Base-by-base conservation (phyloP, 176 grass and related monocot species). In the Rhynchospora pubera region DNA sequence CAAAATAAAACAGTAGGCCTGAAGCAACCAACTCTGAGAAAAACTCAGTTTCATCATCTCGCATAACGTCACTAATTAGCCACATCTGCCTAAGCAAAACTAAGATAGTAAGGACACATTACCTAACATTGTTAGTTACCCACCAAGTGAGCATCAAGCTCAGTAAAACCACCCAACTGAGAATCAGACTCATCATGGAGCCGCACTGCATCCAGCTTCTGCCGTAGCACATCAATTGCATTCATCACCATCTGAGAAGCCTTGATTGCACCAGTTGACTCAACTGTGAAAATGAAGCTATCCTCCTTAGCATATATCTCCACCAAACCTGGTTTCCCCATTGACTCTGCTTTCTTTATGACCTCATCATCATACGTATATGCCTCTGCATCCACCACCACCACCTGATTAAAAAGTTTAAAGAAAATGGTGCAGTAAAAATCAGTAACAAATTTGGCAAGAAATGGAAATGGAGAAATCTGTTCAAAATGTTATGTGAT, bases 301-400 rank as follows among this genome's bases (percentile, higher is more conserved):
- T 95, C 93, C 72, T 95, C 96, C 83, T 93, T 93, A 0, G 89
- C 76, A 8, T 73, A 91, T 80, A 99, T 93, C 83, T 93, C 96
- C 2, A 99, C 60, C 22, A 99, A 66, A 67, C 93, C 96, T 22
- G 96, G 87, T 81, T 93, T 93, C 47, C 91, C 96, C 89, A 99
- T 91, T 22, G 96, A 89, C 47, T 95, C 96, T 6, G 93, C 84
- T 83, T 95, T 93, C 87, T 95, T 95, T 78, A 99, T 85, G 57
- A 94, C 92, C 87, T 98, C 95, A 4, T 94, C 92, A 0, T 98
- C 95, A 9, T 94, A 98, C 1, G 95, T 98, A 28, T 98, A 98
- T 7, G 86, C 89, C 86, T 95, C 96, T 15, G 86, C 24, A 78
- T 99, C 93, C 61, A 82, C 42, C 18, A 89, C 87, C 46, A 83